Base-by-base conservation (phyloP, 192 early-diverging fungal genomes). In the Coemansia sp. region DNA sequence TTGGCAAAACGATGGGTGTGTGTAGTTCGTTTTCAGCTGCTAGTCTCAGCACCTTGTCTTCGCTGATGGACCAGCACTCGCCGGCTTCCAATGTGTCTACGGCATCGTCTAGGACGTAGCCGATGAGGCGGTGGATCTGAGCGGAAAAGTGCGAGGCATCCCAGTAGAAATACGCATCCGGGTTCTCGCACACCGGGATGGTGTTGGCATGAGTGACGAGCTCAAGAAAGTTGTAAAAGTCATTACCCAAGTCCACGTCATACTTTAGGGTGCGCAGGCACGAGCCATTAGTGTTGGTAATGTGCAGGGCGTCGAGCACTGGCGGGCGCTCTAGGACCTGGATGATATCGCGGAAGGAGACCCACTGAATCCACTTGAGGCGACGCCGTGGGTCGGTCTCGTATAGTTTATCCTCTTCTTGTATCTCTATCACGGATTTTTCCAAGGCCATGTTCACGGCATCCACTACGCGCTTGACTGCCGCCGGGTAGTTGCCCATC, bases 221-320 rank as follows among this genome's bases (percentile, higher is more conserved):
- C 56, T 81, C 78, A 33, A 81, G 65, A 42, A 81, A 81, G 57
- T 81, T 81, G 73, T 81, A 81, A 71, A 81, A 81, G 55, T 81
- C 78, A 45, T 75, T 81, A 35, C 78, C 78, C 63, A 81, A 42
- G 36, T 81, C 78, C 0, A 75, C 73, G 25, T 75, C 78, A 34
- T 81, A 81, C 42, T 81, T 75, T 3, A 81, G 62, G 12, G 78
- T 75, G 20, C 70, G 62, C 33, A 81, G 50, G 34, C 78, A 81
- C 7, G 78, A 72, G 21, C 34, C 61, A 20, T 70, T 71, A 16
- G 66, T 81, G 53, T 70, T 81, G 6, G 59, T 69, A 16, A 81
- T 81, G 25, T 75, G 64, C 26, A 81, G 57, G 26, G 78, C 66
- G 6, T 81, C 73, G 25, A 81, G 66, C 2, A 81, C 70, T 0